Evolutionary conservation across 2,329 filamentous ascomycete species (phyloP).

Genomic region (Aspergillus flavus): DNA sequence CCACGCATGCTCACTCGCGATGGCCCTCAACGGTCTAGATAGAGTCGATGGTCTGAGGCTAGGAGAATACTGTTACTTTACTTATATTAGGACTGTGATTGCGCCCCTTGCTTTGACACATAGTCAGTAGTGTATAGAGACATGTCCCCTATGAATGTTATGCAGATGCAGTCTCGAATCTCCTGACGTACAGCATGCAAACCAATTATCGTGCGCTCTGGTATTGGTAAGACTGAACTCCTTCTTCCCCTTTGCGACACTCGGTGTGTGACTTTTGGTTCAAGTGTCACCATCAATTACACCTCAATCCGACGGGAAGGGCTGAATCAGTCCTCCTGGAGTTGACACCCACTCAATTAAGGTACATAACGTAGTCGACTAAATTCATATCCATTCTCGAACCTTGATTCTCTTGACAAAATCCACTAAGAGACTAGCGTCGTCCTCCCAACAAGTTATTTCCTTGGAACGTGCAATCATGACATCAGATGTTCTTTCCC

Average conservation of each 20-base stretch:
- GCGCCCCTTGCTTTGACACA: not conserved
- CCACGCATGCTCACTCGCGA: not conserved
- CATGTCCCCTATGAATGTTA: not conserved
- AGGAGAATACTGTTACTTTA: not conserved
- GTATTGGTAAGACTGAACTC: not conserved
- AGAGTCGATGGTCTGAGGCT: conserved; percentile 2
- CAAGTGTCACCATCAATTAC: not conserved
- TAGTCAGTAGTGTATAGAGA: not conserved
- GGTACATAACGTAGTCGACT: not conserved
- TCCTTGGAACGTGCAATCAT: conserved; percentile 3
- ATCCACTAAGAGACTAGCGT: not conserved
- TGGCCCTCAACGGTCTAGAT: conserved; percentile 1
- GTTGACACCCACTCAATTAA: not conserved
- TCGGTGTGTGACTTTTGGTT: not conserved
- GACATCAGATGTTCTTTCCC: not conserved
- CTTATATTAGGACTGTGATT: not conserved
- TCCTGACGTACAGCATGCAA: conserved; percentile 1
- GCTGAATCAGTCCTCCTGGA: not conserved
- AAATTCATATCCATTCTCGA: not conserved
- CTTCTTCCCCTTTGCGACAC: not conserved
- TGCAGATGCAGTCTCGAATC: conserved; percentile 6
- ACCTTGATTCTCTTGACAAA: not conserved
- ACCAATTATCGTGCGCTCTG: not conserved
- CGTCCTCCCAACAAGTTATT: conserved; percentile 3
- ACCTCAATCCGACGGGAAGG: not conserved